A percentile compares a stretch with the other conserved stretches of the same genome.
phyloP scores from a whole-genome alignment of 352 stramenopile species.

The Globisporangium echinulatum region DNA sequence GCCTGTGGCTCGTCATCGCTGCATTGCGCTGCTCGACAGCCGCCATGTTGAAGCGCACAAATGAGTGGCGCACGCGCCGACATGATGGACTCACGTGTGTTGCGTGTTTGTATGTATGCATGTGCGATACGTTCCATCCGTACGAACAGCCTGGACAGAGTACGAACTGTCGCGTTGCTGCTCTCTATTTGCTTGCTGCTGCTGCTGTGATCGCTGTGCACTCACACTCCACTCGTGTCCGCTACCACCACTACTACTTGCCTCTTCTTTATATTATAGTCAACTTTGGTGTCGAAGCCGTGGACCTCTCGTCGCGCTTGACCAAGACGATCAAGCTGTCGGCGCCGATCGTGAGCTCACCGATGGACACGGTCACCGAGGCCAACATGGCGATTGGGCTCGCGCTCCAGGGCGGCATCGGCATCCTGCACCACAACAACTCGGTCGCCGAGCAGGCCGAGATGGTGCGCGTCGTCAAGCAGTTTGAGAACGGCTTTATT shows the following conservation, averaged over 20 bases:
- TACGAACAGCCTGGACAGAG: constrained; percentile 49
- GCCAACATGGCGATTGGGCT: constrained; percentile 98
- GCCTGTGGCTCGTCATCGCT: neutral
- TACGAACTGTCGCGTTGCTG: constrained; percentile 20
- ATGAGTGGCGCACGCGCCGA: neutral
- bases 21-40: neutral
- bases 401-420: constrained; percentile 96
- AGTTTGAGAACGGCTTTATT: constrained; percentile 99
- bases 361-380: constrained; percentile 99
- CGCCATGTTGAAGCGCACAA: neutral
- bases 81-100: neutral
- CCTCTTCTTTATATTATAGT: constrained; percentile 30
- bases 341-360: constrained; percentile 93
- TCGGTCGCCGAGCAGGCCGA: constrained; percentile 91
- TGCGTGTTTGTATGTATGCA: neutral
- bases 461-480: constrained; percentile 91
- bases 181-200: neutral
- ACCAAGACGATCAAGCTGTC: constrained; percentile 93
- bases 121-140: neutral
- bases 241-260: neutral
- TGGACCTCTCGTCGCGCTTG: constrained; percentile 87
- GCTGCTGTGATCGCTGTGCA: neutral
- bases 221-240: too few relatives aligned
- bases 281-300: constrained; percentile 91
- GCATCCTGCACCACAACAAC: constrained; percentile 99